Evolutionary conservation across 2,329 filamentous ascomycete species (phyloP).

Genomic region (Diaporthe nobilis): DNA sequence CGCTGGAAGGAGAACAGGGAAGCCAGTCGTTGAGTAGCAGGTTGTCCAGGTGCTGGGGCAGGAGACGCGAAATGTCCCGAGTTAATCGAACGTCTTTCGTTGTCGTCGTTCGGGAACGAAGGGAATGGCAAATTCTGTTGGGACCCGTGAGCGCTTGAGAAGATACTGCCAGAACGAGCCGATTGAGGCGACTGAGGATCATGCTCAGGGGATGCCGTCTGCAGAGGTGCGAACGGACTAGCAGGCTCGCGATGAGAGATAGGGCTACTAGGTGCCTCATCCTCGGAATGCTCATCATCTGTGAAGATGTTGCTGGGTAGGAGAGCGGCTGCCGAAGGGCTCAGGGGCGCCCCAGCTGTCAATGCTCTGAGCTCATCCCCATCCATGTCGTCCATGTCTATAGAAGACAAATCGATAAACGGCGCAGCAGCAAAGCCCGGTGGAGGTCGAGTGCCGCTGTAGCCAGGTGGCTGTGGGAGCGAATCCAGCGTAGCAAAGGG

Average conservation of each 20-base stretch:
- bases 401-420: constrained; percentile 64
- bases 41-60: constrained; percentile 50
- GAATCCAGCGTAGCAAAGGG: constrained; percentile 53
- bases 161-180: constrained; percentile 69
- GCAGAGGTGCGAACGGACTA: constrained; percentile 54
- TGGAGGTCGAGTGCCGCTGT: constrained; percentile 47
- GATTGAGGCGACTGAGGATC: constrained; percentile 74
- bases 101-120: constrained; percentile 60
- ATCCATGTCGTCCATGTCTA: constrained; percentile 59
- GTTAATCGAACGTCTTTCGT: constrained; percentile 60
- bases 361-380: constrained; percentile 74
- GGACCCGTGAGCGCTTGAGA: constrained; percentile 75
- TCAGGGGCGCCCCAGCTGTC: constrained; percentile 78
- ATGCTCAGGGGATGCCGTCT: constrained; percentile 53
- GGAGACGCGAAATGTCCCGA: constrained; percentile 58
- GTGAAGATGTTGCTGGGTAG: constrained; percentile 77
- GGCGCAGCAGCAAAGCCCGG: constrained; percentile 67
- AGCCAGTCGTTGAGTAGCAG: constrained; percentile 59
- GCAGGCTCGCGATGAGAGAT: constrained; percentile 49
- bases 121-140: constrained; percentile 71
- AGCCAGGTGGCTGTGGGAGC: constrained; percentile 32
- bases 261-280: constrained; percentile 69
- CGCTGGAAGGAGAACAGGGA: constrained; percentile 72
- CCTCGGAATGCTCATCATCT: constrained; percentile 74
- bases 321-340: constrained; percentile 81